Conservation (phyloP, 345 rosid genomes). For the Populus nigra region DNA sequence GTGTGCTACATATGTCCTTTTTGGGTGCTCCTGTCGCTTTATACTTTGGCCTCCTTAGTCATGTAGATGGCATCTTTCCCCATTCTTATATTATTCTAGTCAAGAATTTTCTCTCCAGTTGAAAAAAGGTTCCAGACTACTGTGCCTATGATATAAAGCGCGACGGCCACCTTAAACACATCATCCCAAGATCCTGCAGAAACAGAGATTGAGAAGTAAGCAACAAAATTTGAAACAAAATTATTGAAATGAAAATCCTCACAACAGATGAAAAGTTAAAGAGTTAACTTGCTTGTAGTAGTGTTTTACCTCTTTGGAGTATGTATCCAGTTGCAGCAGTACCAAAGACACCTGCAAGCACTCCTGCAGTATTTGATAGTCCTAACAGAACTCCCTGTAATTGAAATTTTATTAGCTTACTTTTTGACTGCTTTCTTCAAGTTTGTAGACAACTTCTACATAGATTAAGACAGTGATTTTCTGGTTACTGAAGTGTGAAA, state of each 20-base stretch:
- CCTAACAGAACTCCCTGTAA: conserved; percentile 88
- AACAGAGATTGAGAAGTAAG: conserved; percentile 1
- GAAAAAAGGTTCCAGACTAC: conserved; percentile 85
- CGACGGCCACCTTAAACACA: conserved; percentile 92
- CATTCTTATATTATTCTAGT: conserved; percentile 33
- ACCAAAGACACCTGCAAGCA: conserved; percentile 93
- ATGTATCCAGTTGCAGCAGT: conserved; percentile 96
- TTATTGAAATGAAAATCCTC: neutral
- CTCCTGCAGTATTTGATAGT: conserved; percentile 91
- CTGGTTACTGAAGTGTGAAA: neutral
- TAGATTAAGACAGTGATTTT: neutral
- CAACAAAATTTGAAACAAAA: neutral
- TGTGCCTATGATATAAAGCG: conserved; percentile 70
- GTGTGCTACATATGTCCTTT: neutral
- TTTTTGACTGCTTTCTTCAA: neutral
- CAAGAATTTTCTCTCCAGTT: conserved; percentile 85
- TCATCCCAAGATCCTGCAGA: conserved; percentile 90
- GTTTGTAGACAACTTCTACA: neutral
- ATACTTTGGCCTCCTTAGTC: conserved; percentile 3
- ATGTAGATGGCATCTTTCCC: neutral
- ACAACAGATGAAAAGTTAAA: neutral
- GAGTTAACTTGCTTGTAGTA: neutral
- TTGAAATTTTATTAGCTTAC: conserved; percentile 14
- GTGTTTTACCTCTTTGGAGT: conserved; percentile 65
- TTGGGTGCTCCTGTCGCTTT: conserved; percentile 8